Conservation (phyloP, 331 rosid species). For the Malus hybrid region DNA sequence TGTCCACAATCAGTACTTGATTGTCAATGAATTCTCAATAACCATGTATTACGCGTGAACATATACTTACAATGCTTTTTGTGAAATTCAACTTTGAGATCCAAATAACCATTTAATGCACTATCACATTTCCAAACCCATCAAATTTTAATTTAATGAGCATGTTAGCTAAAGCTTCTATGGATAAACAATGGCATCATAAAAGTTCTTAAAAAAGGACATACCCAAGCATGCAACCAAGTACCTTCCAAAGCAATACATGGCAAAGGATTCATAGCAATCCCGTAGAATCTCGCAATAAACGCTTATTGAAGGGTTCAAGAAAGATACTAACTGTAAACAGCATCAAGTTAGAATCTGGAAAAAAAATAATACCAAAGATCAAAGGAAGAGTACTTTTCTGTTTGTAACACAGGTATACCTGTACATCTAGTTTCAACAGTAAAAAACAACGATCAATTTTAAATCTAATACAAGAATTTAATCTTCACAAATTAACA, state of each 20-base stretch:
- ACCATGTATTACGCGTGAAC: not conserved
- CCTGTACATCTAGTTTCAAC: not conserved
- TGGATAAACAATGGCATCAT: not conserved
- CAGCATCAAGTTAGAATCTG: slow-evolving; percentile 14
- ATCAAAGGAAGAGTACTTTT: not conserved
- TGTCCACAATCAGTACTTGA: not conserved
- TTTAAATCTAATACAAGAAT: not conserved
- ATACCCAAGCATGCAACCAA: slow-evolving; percentile 88
- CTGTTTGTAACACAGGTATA: not conserved
- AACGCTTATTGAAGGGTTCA: slow-evolving; percentile 75
- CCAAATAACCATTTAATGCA: not conserved
- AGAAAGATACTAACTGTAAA: slow-evolving; percentile 74
- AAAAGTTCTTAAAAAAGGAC: slow-evolving; percentile 6
- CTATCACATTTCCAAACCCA: not conserved
- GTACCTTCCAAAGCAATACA: slow-evolving; percentile 99
- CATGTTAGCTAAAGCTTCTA: not conserved
- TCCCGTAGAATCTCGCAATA: slow-evolving; percentile 85
- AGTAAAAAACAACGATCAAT: not conserved
- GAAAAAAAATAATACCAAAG: not conserved
- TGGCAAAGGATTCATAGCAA: slow-evolving; percentile 97
- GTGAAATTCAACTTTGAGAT: not conserved
- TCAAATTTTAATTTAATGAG: not conserved
- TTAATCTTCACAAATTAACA: not conserved
- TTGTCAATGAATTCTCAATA: not conserved
- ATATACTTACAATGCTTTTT: not conserved